A percentile compares a stretch with the other conserved stretches of the same genome.
These are phyloP conservation scores for Tillandsia leiboldiana DNA, from an alignment of 176 grass and related monocot species.

Conservation along the genomic window DNA sequence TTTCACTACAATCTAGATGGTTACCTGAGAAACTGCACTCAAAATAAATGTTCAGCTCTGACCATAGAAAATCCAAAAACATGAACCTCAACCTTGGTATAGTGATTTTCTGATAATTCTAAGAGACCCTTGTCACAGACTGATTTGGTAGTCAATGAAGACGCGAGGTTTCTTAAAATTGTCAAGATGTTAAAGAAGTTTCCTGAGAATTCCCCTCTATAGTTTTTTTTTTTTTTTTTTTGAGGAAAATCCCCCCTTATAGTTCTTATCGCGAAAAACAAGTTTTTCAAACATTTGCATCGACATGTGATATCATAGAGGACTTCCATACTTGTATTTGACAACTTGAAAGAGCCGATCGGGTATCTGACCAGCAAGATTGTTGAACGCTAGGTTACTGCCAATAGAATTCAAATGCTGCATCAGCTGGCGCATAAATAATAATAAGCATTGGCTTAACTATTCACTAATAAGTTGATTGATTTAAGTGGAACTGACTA, in stretches of 20 bases:
- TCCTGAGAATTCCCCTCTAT: too few relatives aligned
- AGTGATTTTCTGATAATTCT: too few relatives aligned
- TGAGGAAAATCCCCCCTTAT: too few relatives aligned
- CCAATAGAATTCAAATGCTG: constrained; percentile 22
- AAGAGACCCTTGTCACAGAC: too few relatives aligned
- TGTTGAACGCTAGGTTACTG: constrained; percentile 63
- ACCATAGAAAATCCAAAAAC: not conserved
- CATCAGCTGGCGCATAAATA: constrained; percentile 14
- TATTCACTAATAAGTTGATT: constrained; percentile 13
- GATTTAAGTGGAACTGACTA: not conserved
- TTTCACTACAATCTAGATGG: constrained; percentile 48
- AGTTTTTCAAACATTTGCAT: not conserved
- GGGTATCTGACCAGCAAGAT: constrained; percentile 51
- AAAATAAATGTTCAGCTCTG: constrained; percentile 9
- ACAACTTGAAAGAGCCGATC: constrained; percentile 33
- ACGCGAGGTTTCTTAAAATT: too few relatives aligned
- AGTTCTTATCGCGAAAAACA: too few relatives aligned
- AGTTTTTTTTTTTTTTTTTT: too few relatives aligned
- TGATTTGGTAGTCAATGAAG: too few relatives aligned
- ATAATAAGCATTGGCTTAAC: not conserved
- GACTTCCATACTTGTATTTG: constrained; percentile 53
- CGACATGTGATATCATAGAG: constrained; percentile 11
- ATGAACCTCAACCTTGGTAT: not conserved
- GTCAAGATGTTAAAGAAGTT: too few relatives aligned
- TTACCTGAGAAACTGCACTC: constrained; percentile 59